Evolutionary conservation across 192 early-diverging fungal genomes (phyloP), one percentile per base, ranked within the genome.

Genomic region (Backusella mclennaniae): DNA sequence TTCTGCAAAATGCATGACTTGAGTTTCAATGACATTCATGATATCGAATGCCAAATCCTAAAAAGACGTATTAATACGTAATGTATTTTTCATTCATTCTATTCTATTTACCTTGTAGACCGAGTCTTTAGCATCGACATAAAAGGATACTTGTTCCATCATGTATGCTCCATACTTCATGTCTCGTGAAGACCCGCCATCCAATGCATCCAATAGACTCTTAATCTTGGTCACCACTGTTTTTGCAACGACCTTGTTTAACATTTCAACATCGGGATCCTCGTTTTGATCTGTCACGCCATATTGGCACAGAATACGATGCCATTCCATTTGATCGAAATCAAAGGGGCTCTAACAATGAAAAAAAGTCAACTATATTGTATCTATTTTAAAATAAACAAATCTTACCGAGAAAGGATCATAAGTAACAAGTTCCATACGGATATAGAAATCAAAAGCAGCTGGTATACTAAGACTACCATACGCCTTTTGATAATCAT

Each of bases 401-500:
- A 3, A 42, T 56, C 71, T 71, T 71, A 84, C 85, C 46, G 76
- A 69, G 36, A 88, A 83, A 7, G 89, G 84, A 75, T 88, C 81
- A 85, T 87, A 90, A 0, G 84, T 73, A 21, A 88, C 77, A 6
- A 87, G 74, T 69, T 90, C 85, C 35, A 81, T 80, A n/a, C 89
- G 83, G 8, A 90, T 72, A 69, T 83, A 88, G 56, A 90, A 85
- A 49, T 88, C 87, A 83, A 90, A 90, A 8, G 87, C 89, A 7
- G 81, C 75, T 0, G 89, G 85, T 76, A 90, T 42, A 36, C 86
- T 80, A 0, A 90, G 76, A 0, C 84, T 85, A 14, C 89, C 89
- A 77, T 86, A 90, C 0, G 89, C 89, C 63, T 88, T 88, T 44
- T 73, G 73, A 73, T 90, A 90, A 67, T 90, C 89, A 38, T 84